Evolutionary conservation across 2,329 filamentous ascomycete genomes (phyloP).

Genomic region (Exophiala bonariae): DNA sequence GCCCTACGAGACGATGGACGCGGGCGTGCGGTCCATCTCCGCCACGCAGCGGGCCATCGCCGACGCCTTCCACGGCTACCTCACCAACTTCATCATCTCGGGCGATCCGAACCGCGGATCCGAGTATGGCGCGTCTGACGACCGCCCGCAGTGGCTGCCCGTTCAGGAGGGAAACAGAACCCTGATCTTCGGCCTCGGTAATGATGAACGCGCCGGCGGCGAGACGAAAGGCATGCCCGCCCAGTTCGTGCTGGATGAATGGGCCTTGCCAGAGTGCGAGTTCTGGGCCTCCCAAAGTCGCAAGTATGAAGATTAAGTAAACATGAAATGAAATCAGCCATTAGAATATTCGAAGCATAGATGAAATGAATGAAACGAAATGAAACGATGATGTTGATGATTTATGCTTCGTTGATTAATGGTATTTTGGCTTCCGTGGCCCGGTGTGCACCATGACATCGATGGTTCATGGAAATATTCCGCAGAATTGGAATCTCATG

Average conservation of each 20-base stretch:
- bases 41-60: constrained; percentile 43
- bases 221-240: constrained; percentile 38
- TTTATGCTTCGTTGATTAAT: too few species aligned
- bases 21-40: constrained; percentile 36
- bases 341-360: too few species aligned
- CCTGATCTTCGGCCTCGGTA: constrained; percentile 49
- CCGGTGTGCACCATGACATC: too few species aligned
- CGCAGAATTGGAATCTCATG: too few species aligned
- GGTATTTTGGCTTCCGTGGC: too few species aligned
- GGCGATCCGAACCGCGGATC: constrained; percentile 46
- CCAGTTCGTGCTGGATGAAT: constrained; percentile 41
- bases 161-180: constrained; percentile 30
- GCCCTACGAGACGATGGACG: constrained; percentile 47
- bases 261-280: constrained; percentile 45
- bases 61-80: constrained; percentile 46
- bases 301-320: constrained; percentile 7
- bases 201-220: constrained; percentile 51
- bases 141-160: background rate
- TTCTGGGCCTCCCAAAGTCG: constrained; percentile 43
- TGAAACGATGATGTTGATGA: too few species aligned
- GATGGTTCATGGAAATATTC: too few species aligned
- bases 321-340: too few species aligned
- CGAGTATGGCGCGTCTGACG: constrained; percentile 30
- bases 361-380: too few species aligned
- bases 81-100: constrained; percentile 48